Percentiles rank a stretch among this genome's conserved stretches.
Evolutionary conservation across 1,139 yeast genomes (phyloP).

Genomic region (Magnusiomyces tetraspermus): DNA sequence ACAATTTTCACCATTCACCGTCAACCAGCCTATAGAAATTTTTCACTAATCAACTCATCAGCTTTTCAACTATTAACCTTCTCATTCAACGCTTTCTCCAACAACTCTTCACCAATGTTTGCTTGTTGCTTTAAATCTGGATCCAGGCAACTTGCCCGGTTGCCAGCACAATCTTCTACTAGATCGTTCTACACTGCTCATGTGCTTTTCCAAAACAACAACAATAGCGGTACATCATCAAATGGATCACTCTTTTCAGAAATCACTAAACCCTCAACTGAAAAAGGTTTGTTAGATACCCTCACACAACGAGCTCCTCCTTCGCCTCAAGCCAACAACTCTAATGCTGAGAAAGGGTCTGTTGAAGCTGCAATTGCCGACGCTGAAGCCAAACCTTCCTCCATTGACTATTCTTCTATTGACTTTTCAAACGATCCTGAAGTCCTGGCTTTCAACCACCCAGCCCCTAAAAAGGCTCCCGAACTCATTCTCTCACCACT

Average conservation of each 20-base stretch:
- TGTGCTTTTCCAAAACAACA: not conserved
- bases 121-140: not conserved
- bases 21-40: too few species aligned
- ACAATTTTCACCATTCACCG: too few species aligned
- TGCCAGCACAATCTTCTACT: not conserved
- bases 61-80: too few species aligned
- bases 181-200: not conserved
- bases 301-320: not conserved
- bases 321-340: not conserved
- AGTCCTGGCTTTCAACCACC: constrained; percentile 11
- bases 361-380: not conserved
- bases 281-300: not conserved
- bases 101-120: too few species aligned
- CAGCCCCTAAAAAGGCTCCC: constrained; percentile 34
- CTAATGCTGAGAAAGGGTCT: not conserved
- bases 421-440: constrained; percentile 14
- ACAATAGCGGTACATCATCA: not conserved
- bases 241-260: not conserved
- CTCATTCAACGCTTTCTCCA: too few species aligned
- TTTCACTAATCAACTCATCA: too few species aligned
- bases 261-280: not conserved
- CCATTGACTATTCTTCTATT: constrained; percentile 11
- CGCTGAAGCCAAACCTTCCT: not conserved
- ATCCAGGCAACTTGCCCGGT: not conserved
- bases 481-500: constrained; percentile 55